Base-by-base conservation (phyloP, 108 stramenopile genomes). In the Nitzschia sp. region DNA sequence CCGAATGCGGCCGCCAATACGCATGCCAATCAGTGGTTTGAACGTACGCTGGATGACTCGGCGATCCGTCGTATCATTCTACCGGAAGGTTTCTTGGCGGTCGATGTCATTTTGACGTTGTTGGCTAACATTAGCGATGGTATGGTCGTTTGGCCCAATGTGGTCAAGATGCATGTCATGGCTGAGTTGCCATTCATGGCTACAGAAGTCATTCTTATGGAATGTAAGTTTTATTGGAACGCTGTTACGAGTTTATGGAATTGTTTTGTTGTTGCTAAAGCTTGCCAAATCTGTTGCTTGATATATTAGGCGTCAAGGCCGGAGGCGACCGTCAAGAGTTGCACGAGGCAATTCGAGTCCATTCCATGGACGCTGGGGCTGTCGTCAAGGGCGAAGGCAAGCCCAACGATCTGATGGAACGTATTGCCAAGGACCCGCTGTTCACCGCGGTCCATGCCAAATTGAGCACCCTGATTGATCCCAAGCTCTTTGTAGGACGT, bases 161-260 rank as follows among this genome's bases (percentile, higher is more conserved):
- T 99, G 48, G 96, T 99, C 47, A 72, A 80, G 54, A 67, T 89
- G 24, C 97, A 97, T 61, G 97, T 97, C 35, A 93, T 92, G 86
- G 90, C 92, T n/a, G 98, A 99, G 85, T 77, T 99, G 38, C 98
- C 98, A 1, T 99, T 99, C 77, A 99, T 99, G 98, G 94, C 97
- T 19, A 99, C 98, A 0, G 98, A 99, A 80, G 96, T 95, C 56
- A 99, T 99, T 71, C 81, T 99, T 35, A 99, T 99, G 98, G 97
- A 97, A 56, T 96, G 97, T 92, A 66, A 88, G 90, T 91, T 25
- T 17, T 21, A 26, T 28, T 42, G 27, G n/a, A n/a, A n/a, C n/a
- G n/a, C n/a, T n/a, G n/a, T n/a, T n/a, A n/a, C n/a, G n/a, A n/a
- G n/a, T 18, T 25, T 54, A n/a, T 1, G 26, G 15, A 2, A n/a